These are phyloP conservation scores for Miscanthus lutarioriparius DNA, from an alignment of 176 grass and related monocot genomes.

Conservation along the genomic window DNA sequence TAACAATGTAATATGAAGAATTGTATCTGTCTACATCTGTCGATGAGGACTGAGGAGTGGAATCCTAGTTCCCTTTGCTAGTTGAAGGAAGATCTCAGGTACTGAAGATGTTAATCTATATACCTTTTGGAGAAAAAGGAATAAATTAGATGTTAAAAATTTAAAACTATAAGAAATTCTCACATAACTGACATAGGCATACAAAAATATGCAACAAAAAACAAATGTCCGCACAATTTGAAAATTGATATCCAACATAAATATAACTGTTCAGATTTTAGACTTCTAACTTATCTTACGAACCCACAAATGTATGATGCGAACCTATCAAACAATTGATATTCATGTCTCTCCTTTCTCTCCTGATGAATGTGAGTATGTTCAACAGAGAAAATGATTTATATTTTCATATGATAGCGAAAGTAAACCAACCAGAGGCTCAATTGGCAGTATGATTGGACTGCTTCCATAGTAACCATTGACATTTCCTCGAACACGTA, in stretches of 20 bases:
- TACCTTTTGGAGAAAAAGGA: neutral
- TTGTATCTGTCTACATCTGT: neutral
- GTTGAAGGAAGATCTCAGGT: neutral
- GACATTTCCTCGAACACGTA: neutral
- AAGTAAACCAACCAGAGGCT: neutral
- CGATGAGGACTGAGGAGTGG: neutral
- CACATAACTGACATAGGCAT: neutral
- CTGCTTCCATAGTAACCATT: neutral
- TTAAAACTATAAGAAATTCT: neutral
- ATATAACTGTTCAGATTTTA: neutral
- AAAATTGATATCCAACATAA: neutral
- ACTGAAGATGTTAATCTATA: neutral
- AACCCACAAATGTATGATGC: neutral
- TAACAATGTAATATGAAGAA: neutral
- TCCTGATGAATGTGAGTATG: neutral
- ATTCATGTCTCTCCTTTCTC: neutral
- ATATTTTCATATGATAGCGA: neutral
- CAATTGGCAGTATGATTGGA: neutral
- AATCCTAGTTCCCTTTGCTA: neutral
- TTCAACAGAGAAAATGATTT: constrained; percentile 3
- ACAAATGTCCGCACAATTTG: neutral
- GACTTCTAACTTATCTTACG: neutral
- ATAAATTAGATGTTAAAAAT: neutral
- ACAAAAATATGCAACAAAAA: neutral
- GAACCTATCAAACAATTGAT: neutral